Conservation (phyloP, 805 yeast species). For the Clavispora santaluciae region DNA sequence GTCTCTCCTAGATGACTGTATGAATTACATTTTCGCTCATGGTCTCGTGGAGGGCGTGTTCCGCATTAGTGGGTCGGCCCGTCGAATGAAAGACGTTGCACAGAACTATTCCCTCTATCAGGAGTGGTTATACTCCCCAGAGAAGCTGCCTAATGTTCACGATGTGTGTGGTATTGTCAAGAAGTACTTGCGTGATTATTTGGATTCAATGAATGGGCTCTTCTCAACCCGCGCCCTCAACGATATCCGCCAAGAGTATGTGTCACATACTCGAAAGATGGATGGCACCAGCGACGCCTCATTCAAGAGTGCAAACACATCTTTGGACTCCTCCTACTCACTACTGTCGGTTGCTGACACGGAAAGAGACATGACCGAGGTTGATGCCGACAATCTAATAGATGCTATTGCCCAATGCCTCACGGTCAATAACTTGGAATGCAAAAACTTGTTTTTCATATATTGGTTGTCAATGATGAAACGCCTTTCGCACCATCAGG, state of each 20-base stretch:
- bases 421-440: slow-evolving; percentile 10
- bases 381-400: slow-evolving; percentile 3
- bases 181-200: slow-evolving; percentile 16
- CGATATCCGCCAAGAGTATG: slow-evolving; percentile 7
- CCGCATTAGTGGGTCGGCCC: slow-evolving; percentile 28
- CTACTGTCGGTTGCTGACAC: slow-evolving; percentile 1
- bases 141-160: slow-evolving; percentile 15
- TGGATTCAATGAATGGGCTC: slow-evolving; percentile 11
- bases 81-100: slow-evolving; percentile 19
- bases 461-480: slow-evolving; percentile 15
- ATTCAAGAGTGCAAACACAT: slow-evolving; percentile 8
- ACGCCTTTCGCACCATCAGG: slow-evolving; percentile 13
- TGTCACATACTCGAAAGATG: slow-evolving; percentile 2
- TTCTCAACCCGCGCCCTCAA: slow-evolving; percentile 5
- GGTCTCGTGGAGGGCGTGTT: slow-evolving; percentile 26
- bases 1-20: slow-evolving; percentile 17
- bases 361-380: slow-evolving; percentile 5
- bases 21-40: slow-evolving; percentile 15
- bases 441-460: slow-evolving; percentile 16
- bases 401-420: slow-evolving; percentile 13
- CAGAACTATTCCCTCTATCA: slow-evolving; percentile 14
- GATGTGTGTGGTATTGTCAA: slow-evolving; percentile 27
- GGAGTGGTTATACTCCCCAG: slow-evolving; percentile 16
- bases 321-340: neutral
- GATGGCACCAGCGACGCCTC: slow-evolving; percentile 7